Conservation (phyloP, 2,329 filamentous ascomycete species). For the Aureobasidium sp. region DNA sequence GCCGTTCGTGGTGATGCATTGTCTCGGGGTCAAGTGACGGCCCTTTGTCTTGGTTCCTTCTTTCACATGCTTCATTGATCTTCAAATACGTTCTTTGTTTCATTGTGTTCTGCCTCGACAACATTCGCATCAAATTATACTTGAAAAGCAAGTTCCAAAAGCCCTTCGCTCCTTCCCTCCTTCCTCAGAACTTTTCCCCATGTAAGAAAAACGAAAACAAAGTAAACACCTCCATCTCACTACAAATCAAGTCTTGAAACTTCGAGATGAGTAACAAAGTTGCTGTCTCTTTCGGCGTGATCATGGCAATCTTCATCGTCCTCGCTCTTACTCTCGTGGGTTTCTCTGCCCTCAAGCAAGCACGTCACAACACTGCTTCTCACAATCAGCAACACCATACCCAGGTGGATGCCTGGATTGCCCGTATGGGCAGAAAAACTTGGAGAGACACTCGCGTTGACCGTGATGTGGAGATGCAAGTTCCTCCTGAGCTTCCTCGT, state of each 20-base stretch:
- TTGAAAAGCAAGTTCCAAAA: neutral
- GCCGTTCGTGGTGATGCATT: neutral
- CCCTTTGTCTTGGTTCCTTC: neutral
- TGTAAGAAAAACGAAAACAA: neutral
- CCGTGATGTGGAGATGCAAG: slow-evolving; percentile 3
- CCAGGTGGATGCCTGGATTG: neutral
- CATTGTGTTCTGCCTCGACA: neutral
- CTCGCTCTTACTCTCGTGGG: neutral
- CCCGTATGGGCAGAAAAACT: neutral
- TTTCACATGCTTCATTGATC: neutral
- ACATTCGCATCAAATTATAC: neutral
- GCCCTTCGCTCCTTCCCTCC: neutral
- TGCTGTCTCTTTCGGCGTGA: neutral
- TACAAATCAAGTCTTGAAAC: neutral
- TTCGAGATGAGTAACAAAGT: neutral
- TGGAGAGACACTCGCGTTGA: neutral
- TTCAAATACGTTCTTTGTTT: neutral
- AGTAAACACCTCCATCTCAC: neutral
- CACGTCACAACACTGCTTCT: neutral
- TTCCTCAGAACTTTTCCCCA: neutral
- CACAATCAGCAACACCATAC: neutral
- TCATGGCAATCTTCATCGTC: slow-evolving; percentile 14
- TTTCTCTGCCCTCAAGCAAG: neutral
- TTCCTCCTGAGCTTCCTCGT: neutral
- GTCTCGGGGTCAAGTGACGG: neutral